A percentile compares a stretch with the other conserved stretches of the same genome.
Evolutionary conservation across 768 basidiomycete species (phyloP).

Genomic region (Stropharia rugosoannulata): DNA sequence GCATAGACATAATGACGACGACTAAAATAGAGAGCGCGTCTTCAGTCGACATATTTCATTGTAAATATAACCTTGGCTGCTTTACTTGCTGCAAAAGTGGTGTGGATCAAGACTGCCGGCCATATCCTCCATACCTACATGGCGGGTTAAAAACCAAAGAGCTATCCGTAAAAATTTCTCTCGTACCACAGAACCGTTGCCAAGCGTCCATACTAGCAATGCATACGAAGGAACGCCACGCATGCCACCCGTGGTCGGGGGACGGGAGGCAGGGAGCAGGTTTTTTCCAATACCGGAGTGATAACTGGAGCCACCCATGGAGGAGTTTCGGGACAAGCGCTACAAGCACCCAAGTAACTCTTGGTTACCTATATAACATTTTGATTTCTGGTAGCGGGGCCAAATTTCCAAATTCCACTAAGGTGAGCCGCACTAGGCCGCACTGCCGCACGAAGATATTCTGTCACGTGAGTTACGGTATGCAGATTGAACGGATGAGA

Average conservation of each 20-base stretch:
- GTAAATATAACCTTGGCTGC: not conserved
- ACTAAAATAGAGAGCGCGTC: constrained; percentile 22
- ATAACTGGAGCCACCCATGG: constrained; percentile 6
- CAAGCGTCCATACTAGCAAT: constrained; percentile 32
- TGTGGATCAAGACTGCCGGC: constrained; percentile 66
- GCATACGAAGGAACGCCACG: constrained; percentile 23
- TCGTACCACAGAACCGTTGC: constrained; percentile 31
- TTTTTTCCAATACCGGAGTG: constrained; percentile 18
- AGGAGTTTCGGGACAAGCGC: too few species aligned
- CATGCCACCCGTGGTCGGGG: constrained; percentile 14
- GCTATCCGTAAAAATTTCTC: not conserved
- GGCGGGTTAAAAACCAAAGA: not conserved
- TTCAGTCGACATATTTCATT: not conserved
- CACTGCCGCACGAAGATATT: not conserved
- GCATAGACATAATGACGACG: constrained; percentile 43
- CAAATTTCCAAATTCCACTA: not conserved
- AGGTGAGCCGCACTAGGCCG: too few species aligned
- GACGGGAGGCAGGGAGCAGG: constrained; percentile 27
- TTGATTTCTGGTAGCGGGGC: not conserved
- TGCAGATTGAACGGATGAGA: constrained; percentile 15
- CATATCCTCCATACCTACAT: constrained; percentile 59
- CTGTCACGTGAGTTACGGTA: constrained; percentile 13
- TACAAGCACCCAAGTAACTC: too few species aligned
- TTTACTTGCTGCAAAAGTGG: constrained; percentile 51
- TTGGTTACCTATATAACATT: too few species aligned